Evolutionary conservation across 176 grass and related monocot genomes (phyloP).

Genomic region (Rhynchospora pubera): DNA sequence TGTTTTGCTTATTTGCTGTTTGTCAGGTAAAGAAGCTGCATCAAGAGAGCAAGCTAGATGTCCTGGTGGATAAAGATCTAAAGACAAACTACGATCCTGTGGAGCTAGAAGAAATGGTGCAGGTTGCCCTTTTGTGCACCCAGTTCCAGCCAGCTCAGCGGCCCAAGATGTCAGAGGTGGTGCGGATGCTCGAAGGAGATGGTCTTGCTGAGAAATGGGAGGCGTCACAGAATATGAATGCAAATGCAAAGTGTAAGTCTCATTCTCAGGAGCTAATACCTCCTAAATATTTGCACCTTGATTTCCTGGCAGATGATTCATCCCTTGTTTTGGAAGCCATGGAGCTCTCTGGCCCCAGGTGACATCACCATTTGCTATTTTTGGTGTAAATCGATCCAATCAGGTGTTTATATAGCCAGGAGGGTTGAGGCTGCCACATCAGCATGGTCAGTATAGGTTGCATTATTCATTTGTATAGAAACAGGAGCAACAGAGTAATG

Average conservation of each 20-base stretch:
- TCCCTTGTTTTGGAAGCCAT: slow-evolving; percentile 46
- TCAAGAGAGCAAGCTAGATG: slow-evolving; percentile 36
- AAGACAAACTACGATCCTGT: slow-evolving; percentile 28
- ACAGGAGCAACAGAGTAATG: background rate
- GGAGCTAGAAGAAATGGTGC: slow-evolving; percentile 61
- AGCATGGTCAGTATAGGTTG: background rate
- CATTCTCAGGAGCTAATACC: background rate
- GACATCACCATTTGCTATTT: slow-evolving; percentile 8
- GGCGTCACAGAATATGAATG: slow-evolving; percentile 35
- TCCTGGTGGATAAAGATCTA: slow-evolving; percentile 50
- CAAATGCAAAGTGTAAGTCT: background rate
- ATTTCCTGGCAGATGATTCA: slow-evolving; percentile 16
- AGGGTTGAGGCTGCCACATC: background rate
- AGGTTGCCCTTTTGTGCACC: slow-evolving; percentile 74
- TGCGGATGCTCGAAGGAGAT: slow-evolving; percentile 60
- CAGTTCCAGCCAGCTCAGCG: slow-evolving; percentile 43
- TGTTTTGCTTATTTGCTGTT: background rate
- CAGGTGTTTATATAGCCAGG: background rate
- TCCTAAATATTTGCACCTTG: slow-evolving; percentile 36
- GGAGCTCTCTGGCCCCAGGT: slow-evolving; percentile 81
- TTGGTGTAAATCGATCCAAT: background rate
- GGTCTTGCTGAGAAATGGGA: slow-evolving; percentile 65
- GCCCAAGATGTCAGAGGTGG: slow-evolving; percentile 63
- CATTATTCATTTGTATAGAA: slow-evolving; percentile 18
- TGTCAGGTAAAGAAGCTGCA: slow-evolving; percentile 64